Conservation (phyloP, 108 stramenopile species). For the Bacterosira constricta region DNA sequence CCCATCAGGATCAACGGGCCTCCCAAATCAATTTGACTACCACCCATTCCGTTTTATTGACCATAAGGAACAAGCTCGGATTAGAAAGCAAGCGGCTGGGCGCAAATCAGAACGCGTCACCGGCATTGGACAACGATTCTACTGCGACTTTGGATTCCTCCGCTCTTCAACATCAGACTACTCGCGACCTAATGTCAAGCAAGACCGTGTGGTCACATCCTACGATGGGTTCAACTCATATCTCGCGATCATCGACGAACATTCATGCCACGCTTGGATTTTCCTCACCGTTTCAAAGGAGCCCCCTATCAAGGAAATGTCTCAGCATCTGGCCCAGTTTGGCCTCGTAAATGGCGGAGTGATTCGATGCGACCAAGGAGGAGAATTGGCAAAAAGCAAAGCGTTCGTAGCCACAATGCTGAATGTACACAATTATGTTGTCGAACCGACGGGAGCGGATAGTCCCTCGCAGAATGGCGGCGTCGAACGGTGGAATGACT, state of each 20-base stretch:
- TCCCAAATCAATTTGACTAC: not conserved
- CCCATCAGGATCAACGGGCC: not conserved
- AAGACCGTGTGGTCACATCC: not conserved
- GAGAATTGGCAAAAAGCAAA: constrained; percentile 1
- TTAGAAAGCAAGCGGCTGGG: not conserved
- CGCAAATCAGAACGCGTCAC: not conserved
- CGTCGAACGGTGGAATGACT: not conserved
- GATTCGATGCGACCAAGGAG: not conserved
- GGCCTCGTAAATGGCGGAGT: not conserved
- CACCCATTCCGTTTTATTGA: not conserved
- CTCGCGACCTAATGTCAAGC: not conserved
- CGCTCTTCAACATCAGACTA: constrained; percentile 2
- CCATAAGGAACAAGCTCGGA: not conserved
- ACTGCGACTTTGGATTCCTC: not conserved
- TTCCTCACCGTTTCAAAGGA: not conserved
- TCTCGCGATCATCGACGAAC: not conserved
- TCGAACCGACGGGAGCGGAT: constrained; percentile 13
- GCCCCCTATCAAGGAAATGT: not conserved
- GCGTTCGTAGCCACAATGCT: not conserved
- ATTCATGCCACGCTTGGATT: not conserved
- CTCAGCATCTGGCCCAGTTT: not conserved
- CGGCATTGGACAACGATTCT: not conserved
- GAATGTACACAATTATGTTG: not conserved
- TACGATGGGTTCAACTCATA: not conserved
- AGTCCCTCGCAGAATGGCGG: not conserved